Evolutionary conservation across 2,329 filamentous ascomycete genomes (phyloP), one percentile per base, ranked within the genome.

Genomic region (Hypoxylon sp.): DNA sequence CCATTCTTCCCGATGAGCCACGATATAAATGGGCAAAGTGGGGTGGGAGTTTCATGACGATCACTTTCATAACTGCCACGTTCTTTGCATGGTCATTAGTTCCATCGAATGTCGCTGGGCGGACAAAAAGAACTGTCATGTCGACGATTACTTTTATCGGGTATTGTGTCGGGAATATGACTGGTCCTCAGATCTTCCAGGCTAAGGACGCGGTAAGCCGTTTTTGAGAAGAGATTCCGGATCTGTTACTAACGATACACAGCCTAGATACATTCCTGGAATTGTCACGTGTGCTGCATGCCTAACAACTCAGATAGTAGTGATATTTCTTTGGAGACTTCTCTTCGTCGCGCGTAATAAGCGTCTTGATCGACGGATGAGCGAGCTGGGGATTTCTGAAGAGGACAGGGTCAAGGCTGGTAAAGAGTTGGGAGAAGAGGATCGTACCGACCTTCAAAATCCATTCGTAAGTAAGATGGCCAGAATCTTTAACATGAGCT

Each of bases 101-200:
- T 46, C 81, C 82, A 0, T 82, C 81, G 51, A 85, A 85, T 70
- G 78, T 82, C 0, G 82, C 81, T 2, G 83, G 83, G 4, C 77
- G 82, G 20, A 85, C 83, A 0, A 85, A 85, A 68, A 80, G 83
- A 20, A 83, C 83, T 3, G 73, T 84, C 50, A 81, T 81, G 6
- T 81, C 78, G 14, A 81, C 82, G 3, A 79, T 82, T 48, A 82
- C 82, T 0, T 84, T 85, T 51, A 76, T 83, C 5, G 82, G 77
- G 0, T 85, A 85, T 70, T 84, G 83, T 59, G 80, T 82, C 3
- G 83, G 83, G 3, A 85, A 85, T 70, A 84, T 84, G 79, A 77
- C 77, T 1, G 83, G 83, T 2, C 80, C 80, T 3, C 82, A 85
- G 70, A 83, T 85, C 54, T 85, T 85, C 77, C 78, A 80, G 54